Base-by-base conservation (phyloP, 495 filamentous ascomycete genomes). In the Podospora fimiseda region DNA sequence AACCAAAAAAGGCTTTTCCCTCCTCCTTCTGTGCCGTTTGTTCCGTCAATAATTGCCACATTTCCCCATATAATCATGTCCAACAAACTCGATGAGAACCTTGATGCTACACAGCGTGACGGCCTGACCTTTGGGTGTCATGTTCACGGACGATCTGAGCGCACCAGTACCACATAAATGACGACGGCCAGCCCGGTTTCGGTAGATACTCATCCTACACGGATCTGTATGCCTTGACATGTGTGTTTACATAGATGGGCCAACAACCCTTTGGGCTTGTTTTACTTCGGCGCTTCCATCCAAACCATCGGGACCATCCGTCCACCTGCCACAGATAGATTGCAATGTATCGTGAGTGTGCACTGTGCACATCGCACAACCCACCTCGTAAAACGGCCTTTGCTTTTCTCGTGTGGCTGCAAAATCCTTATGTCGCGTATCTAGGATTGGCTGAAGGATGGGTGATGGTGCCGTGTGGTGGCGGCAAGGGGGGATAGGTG, bases 231-330 rank as follows among this genome's bases (percentile, higher is more conserved):
- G 27, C 27, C 11, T 33, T 33, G 27, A 33, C 27, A 33, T n/a
- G n/a, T n/a, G n/a, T n/a, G n/a, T n/a, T n/a, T n/a, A n/a, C n/a
- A n/a, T n/a, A n/a, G n/a, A n/a, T n/a, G n/a, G n/a, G n/a, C n/a
- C n/a, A n/a, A n/a, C n/a, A n/a, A n/a, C n/a, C n/a, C n/a, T n/a
- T n/a, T n/a, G n/a, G 2, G 44, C 21, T 30, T 47, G 21, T 47
- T 47, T 47, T 24, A 33, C 4, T 21, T 33, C 23, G 44, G 44
- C 44, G 44, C 44, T 47, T 47, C 21, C 22, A 33, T 15, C 44
- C 44, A 47, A 23, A 47, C 44, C 33, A n/a, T 22, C 44, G 44
- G 44, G 44, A 27, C 23, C 43, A n/a, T 46, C 18, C 11, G 24
- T 20, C 33, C 33, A 37, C n/a, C 33, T n/a, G 33, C 33, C 33